Evolutionary conservation across 176 grass and related monocot genomes (phyloP), one percentile per base, ranked within the genome.

Genomic region (Phoenix dactylifera): DNA sequence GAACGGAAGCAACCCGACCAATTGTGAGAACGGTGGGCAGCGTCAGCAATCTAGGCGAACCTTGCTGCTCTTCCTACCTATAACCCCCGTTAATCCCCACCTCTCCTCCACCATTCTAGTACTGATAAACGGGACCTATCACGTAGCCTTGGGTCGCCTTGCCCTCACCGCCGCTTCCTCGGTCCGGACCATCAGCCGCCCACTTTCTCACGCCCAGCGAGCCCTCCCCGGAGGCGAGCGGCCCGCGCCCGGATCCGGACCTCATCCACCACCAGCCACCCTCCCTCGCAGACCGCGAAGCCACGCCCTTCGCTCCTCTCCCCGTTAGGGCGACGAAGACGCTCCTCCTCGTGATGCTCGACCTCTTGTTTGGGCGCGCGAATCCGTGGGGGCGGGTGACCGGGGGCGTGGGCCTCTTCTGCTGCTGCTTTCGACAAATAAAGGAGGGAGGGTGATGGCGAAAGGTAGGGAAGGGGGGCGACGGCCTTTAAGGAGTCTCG

Each of bases 21-120:
- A 92, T 88, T 48, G 93, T 98, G 22, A 98, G 81, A 16, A 98
- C 56, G n/a, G 93, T 98, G 54, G 93, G 93, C n/a, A 98, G 77
- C 65, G 87, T 98, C 50, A 98, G 75, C 73, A 98, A 64, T 69
- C 63, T 76, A 7, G 61, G 64, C 12, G 71, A 56, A 29, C 26
- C 26, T 28, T 51, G 14, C 9, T 59, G 24, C 3, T 76, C 68
- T 24, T 28, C 26, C 26, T 28, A 4, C 26, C 82, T 88, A 52
- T 69, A 62, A 52, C 72, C 22, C 7, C 78, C 75, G 53, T 90
- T 82, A 52, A 68, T 80, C 7, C 51, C 57, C 18, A 73, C 26
- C 18, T 56, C 74, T 60, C 60, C 79, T 19, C 20, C 54, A 14
- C 18, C 20, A 59, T 24, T 26, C 35, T 16, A 66, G 61, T 59